Evolutionary conservation across 2,329 filamentous ascomycete species (phyloP), one percentile per base, ranked within the genome.

Genomic region (Ascochyta clinopodiicola): DNA sequence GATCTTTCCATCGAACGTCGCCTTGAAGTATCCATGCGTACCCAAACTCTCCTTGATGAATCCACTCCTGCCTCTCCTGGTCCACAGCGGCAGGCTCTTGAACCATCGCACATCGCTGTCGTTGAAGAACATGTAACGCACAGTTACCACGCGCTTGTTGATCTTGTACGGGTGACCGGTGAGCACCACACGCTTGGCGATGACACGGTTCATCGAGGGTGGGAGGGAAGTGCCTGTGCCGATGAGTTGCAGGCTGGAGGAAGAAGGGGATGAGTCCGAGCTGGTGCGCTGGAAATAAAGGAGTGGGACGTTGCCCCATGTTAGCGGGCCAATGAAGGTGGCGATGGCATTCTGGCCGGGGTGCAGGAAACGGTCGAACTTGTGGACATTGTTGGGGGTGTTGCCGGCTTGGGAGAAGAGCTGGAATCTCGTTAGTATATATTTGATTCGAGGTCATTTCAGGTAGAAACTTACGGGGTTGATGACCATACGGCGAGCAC

Each of bases 51-150:
- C 95, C 82, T 97, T 97, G 81, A 99, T 87, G 75, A 88, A 97
- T 8, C 95, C 95, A 64, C 87, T 91, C 59, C 95, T 83, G 6
- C 95, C 95, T 27, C 94, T 81, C 79, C 87, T 91, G 5, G 95
- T 99, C 93, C 94, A 99, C 61, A 99, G 78, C 57, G 95, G 94
- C 72, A 99, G 76, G 0, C 94, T 94, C 81, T 96, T 96, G 85
- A 98, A 99, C 93, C 95, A 99, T 64, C 90, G 87, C 29, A 99
- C 91, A 63, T 99, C 96, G 69, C 94, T 91, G 44, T 89, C 83
- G 81, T 94, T 96, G 86, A 99, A 99, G 84, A 99, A 99, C 96
- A 99, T 99, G 84, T 99, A 99, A 27, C 95, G 89, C 42, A 99
- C 88, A 0, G 96, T 99, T 56, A 99, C 95, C 22, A 99, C 83